Base-by-base conservation (phyloP, 2,329 filamentous ascomycete species). In the Xylariaceae sp. region DNA sequence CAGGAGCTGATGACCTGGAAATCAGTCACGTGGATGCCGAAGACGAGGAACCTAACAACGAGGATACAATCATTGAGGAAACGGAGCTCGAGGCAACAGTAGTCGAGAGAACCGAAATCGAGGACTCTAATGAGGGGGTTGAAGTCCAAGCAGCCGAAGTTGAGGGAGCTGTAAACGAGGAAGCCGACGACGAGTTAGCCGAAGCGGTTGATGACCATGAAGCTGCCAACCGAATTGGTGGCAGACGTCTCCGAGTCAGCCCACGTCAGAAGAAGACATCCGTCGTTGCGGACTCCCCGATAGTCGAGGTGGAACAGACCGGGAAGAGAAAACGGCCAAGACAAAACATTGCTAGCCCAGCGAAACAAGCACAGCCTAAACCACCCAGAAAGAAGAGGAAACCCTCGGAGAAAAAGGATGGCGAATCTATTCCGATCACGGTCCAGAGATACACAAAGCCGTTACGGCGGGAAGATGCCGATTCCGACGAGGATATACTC, bases 371-470 rank as follows among this genome's bases (percentile, higher is more conserved):
- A 54, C 78, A 77, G 39, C 72, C 63, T 48, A 73, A 68, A 49
- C 9, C 59, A 11, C 18, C 56, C 6, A 70, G 67, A 44, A 17
- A 34, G 52, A 72, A 67, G 50, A 66, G 64, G 59, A 67, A 57
- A 54, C 35, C 60, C 61, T 55, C 58, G 34, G 47, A 57, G 57
- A 67, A 63, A 60, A 61, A 64, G 63, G 63, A 67, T 52, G 72
- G 68, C 10, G 68, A 68, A 41, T 68, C 74, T 4, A 77, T 87
- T 49, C 80, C 83, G 4, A 78, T 88, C n/a, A 81, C 77, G 1
- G 81, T 87, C 0, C 83, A 87, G 67, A 78, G 85, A 10, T 84
- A 86, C 65, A 82, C 80, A n/a, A 76, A 76, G 55, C 75, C 75
- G 37, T 72, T 68, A n/a, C 72, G 72, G 2, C 72, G 69, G 15